A percentile compares a stretch with the other conserved stretches of the same genome.
phyloP scores from a whole-genome alignment of 2,329 filamentous ascomycete genomes.

The Colletotrichum lupini region DNA sequence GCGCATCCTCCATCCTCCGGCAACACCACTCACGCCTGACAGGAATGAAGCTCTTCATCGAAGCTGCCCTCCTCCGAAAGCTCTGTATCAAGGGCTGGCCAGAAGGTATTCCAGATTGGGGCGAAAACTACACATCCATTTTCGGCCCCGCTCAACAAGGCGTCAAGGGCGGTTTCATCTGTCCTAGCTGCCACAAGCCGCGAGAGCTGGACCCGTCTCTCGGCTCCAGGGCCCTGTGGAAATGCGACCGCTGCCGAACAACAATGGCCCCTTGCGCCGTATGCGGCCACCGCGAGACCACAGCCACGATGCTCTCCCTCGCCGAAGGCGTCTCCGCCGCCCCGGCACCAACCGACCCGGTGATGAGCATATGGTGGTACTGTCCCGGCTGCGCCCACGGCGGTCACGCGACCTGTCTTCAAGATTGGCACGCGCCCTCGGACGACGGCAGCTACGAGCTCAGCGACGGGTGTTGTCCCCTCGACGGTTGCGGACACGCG shows the following conservation, averaged over 20 bases:
- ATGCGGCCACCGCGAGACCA: slow-evolving; percentile 64
- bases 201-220: slow-evolving; percentile 61
- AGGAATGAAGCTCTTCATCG: slow-evolving; percentile 68
- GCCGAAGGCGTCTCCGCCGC: slow-evolving; percentile 10
- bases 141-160: slow-evolving; percentile 65
- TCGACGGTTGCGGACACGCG: slow-evolving; percentile 74
- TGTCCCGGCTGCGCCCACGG: slow-evolving; percentile 72
- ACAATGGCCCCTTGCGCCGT: slow-evolving; percentile 68
- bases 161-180: slow-evolving; percentile 65
- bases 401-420: slow-evolving; percentile 69
- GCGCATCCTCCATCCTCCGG: slow-evolving; percentile 66
- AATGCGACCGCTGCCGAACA: slow-evolving; percentile 65
- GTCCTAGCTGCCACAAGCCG: slow-evolving; percentile 66
- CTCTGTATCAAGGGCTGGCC: slow-evolving; percentile 70
- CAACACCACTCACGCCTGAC: slow-evolving; percentile 71
- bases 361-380: slow-evolving; percentile 68
- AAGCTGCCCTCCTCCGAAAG: slow-evolving; percentile 71
- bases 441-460: slow-evolving; percentile 39
- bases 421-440: slow-evolving; percentile 65
- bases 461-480: slow-evolving; percentile 69
- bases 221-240: slow-evolving; percentile 61
- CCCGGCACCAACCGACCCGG: slow-evolving; percentile 37
- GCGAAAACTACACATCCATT: slow-evolving; percentile 64
- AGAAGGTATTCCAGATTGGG: slow-evolving; percentile 61
- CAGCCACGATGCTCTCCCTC: slow-evolving; percentile 47